These are phyloP conservation scores for Pythium brachiatum DNA, from an alignment of 352 stramenopile species.

Conservation along the genomic window DNA sequence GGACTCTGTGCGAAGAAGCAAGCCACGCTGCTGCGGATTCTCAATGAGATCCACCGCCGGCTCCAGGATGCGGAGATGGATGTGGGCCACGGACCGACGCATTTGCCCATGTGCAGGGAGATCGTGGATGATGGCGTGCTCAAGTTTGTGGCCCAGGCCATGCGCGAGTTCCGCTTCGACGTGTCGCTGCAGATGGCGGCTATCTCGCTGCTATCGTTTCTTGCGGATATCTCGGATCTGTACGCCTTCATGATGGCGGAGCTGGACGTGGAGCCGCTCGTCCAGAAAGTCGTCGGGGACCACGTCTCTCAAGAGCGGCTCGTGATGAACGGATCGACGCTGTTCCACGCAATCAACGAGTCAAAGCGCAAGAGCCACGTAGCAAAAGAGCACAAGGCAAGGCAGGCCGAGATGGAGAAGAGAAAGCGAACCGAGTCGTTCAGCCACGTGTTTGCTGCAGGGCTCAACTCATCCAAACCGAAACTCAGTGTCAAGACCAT, in stretches of 20 bases:
- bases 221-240: conserved; percentile 44
- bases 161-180: conserved; percentile 75
- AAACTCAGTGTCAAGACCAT: background rate
- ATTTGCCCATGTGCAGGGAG: conserved; percentile 33
- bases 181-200: conserved; percentile 43
- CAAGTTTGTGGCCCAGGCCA: conserved; percentile 31
- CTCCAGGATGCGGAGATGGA: conserved; percentile 32
- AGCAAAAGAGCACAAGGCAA: conserved; percentile 32
- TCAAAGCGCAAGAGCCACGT: conserved; percentile 38
- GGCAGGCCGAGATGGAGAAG: conserved; percentile 33
- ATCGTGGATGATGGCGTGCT: conserved; percentile 48
- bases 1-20: conserved; percentile 36
- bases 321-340: conserved; percentile 33
- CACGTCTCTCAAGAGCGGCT: conserved; percentile 47
- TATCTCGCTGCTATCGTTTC: conserved; percentile 41
- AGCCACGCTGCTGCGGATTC: conserved; percentile 33
- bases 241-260: conserved; percentile 65
- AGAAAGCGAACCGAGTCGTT: conserved; percentile 33
- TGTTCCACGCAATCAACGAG: conserved; percentile 44
- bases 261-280: conserved; percentile 33
- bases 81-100: background rate
- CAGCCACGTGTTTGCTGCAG: conserved; percentile 29
- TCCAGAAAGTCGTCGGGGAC: conserved; percentile 48
- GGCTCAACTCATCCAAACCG: conserved; percentile 7
- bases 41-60: conserved; percentile 35